Evolutionary conservation across 257 asterid species (phyloP).

Genomic region (Nicotiana noctiflora): DNA sequence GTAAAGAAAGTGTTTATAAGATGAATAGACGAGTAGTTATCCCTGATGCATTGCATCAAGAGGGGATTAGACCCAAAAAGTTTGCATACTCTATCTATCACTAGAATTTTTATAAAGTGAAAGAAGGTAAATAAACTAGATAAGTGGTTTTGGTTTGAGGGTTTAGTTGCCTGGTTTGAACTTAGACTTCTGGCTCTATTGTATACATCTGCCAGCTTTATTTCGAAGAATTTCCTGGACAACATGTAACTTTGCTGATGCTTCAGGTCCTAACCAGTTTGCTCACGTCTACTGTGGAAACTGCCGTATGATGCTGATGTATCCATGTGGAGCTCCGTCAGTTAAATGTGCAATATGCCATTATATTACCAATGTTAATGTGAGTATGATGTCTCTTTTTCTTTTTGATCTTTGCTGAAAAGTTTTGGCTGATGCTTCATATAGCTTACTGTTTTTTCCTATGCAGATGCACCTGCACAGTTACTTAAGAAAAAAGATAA

Average conservation of each 20-base stretch:
- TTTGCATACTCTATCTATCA: background rate
- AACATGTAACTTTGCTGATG: background rate
- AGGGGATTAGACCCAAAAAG: background rate
- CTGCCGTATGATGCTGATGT: conserved; percentile 81
- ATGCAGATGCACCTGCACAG: background rate
- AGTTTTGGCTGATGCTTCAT: background rate
- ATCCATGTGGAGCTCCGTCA: conserved; percentile 98
- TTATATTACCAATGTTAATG: conserved; percentile 65
- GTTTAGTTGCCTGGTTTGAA: background rate
- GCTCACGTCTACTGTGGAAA: conserved; percentile 91
- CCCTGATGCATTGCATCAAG: background rate
- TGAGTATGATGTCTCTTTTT: conserved; percentile 21
- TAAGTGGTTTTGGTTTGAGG: background rate
- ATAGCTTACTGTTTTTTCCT: background rate
- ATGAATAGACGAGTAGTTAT: background rate
- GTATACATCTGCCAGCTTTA: background rate
- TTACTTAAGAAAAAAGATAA: background rate
- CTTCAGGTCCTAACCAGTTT: conserved; percentile 47
- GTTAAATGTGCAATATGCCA: conserved; percentile 96
- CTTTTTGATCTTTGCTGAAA: background rate
- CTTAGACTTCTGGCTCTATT: background rate
- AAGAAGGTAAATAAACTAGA: background rate
- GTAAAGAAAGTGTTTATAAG: background rate
- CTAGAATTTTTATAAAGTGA: background rate
- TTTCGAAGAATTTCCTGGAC: conserved; percentile 6